Conservation (phyloP, 2,329 filamentous ascomycete species). For the Hymenoscyphus occultus region DNA sequence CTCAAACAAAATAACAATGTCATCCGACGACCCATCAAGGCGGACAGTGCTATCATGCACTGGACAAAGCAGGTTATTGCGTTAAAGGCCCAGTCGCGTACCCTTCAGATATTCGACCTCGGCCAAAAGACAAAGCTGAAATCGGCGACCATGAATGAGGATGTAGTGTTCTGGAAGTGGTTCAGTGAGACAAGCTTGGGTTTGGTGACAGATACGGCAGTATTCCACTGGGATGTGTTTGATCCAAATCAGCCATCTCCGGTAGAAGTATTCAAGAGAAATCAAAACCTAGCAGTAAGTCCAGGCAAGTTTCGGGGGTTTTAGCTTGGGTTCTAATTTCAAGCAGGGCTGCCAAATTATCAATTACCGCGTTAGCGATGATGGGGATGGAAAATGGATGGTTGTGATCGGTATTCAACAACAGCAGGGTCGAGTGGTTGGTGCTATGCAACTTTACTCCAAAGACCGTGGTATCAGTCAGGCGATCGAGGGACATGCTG, state of each 20-base stretch:
- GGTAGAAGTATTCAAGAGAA: conserved; percentile 91
- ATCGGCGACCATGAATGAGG: conserved; percentile 93
- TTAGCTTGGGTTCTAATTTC: conserved; percentile 18
- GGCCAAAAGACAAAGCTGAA: conserved; percentile 92
- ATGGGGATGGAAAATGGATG: conserved; percentile 98
- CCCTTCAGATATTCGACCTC: conserved; percentile 96
- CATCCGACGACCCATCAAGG: conserved; percentile 92
- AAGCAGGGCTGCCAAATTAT: conserved; percentile 94
- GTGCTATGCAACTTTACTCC: conserved; percentile 96
- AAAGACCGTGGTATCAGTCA: conserved; percentile 96
- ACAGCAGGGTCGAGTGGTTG: conserved; percentile 88
- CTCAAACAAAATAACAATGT: conserved; percentile 97
- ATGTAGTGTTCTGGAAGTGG: conserved; percentile 99
- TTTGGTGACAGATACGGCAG: conserved; percentile 82
- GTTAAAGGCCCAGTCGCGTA: conserved; percentile 88
- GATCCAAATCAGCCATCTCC: conserved; percentile 76
- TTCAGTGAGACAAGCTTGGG: conserved; percentile 86
- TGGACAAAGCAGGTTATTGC: conserved; percentile 95
- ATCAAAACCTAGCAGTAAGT: conserved; percentile 80
- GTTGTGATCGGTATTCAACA: conserved; percentile 94
- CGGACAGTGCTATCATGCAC: conserved; percentile 99
- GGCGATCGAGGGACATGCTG: conserved; percentile 94
- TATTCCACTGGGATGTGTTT: conserved; percentile 98
- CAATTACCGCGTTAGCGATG: conserved; percentile 94
- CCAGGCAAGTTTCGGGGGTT: neutral